Conservation (phyloP, 1,284 basidiomycete species). For the Vanrija sp. region DNA sequence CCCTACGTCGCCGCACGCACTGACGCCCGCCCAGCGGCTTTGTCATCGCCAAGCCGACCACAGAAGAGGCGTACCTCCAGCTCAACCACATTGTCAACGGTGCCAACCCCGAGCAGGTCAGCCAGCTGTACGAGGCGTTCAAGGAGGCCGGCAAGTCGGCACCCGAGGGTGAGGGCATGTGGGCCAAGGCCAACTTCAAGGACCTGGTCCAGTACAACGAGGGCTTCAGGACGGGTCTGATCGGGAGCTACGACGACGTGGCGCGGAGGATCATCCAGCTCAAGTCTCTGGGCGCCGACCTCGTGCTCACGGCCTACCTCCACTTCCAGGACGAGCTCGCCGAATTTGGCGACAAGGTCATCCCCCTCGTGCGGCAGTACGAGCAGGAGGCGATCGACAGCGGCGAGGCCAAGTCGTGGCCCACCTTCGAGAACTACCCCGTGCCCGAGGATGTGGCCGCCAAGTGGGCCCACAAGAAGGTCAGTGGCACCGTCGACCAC, state of each 20-base stretch:
- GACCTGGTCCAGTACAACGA: conserved; percentile 17
- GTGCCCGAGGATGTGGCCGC: neutral
- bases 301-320: conserved; percentile 6
- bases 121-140: conserved; percentile 7
- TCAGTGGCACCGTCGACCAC: no score
- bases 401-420: conserved; percentile 10
- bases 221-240: conserved; percentile 11
- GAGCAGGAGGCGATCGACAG: conserved; percentile 7
- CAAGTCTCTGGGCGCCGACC: conserved; percentile 12
- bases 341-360: conserved; percentile 11
- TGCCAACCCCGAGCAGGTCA: conserved; percentile 6
- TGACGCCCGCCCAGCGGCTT: conserved; percentile 8
- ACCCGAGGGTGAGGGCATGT: conserved; percentile 13
- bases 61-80: conserved; percentile 8
- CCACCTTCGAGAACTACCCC: conserved; percentile 12
- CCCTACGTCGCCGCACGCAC: neutral
- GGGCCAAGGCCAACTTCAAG: conserved; percentile 7
- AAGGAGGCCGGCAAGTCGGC: conserved; percentile 9
- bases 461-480: neutral
- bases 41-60: conserved; percentile 9
- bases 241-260: conserved; percentile 10
- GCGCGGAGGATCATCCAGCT: conserved; percentile 14
- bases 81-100: conserved; percentile 8
- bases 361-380: conserved; percentile 12
- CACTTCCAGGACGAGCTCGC: conserved; percentile 9